These are phyloP conservation scores for Gnomoniopsis smithogilvyi DNA, from an alignment of 2,329 filamentous ascomycete species.

Conservation along the genomic window DNA sequence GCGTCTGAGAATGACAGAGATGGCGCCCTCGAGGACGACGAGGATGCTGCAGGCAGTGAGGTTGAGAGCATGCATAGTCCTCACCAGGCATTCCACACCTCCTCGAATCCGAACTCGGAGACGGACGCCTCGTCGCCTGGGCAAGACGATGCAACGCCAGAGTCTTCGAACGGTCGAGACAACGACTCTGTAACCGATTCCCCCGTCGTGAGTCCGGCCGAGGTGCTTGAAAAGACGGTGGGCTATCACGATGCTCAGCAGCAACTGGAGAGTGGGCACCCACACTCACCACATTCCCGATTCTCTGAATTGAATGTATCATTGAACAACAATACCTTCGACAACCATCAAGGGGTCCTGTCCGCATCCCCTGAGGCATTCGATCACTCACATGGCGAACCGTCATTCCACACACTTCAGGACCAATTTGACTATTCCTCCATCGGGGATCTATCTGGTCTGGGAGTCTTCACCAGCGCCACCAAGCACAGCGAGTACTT, in stretches of 20 bases:
- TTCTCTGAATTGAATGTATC: slow-evolving; percentile 1
- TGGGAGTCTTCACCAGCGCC: background rate
- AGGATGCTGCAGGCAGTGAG: slow-evolving; percentile 25
- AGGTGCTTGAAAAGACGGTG: background rate
- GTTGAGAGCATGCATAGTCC: slow-evolving; percentile 30
- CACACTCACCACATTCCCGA: background rate
- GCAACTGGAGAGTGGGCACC: background rate
- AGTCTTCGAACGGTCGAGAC: slow-evolving; percentile 3
- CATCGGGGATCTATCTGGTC: slow-evolving; percentile 1
- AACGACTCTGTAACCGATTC: slow-evolving; percentile 6
- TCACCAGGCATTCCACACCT: slow-evolving; percentile 32
- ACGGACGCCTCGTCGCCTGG: slow-evolving; percentile 24
- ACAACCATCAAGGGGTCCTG: background rate
- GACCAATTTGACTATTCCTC: slow-evolving; percentile 5
- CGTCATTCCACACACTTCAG: slow-evolving; percentile 7
- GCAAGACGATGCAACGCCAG: slow-evolving; percentile 1
- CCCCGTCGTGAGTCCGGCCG: background rate
- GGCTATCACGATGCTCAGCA: background rate
- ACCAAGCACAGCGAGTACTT: slow-evolving; percentile 11
- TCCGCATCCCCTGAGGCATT: slow-evolving; percentile 14
- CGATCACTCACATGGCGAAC: slow-evolving; percentile 1
- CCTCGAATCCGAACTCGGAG: slow-evolving; percentile 33
- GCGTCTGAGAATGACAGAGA: slow-evolving; percentile 27
- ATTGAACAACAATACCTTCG: slow-evolving; percentile 2
- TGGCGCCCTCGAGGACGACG: slow-evolving; percentile 24